Conservation (phyloP, 2,329 filamentous ascomycete species). For the Fusarium sp. region DNA sequence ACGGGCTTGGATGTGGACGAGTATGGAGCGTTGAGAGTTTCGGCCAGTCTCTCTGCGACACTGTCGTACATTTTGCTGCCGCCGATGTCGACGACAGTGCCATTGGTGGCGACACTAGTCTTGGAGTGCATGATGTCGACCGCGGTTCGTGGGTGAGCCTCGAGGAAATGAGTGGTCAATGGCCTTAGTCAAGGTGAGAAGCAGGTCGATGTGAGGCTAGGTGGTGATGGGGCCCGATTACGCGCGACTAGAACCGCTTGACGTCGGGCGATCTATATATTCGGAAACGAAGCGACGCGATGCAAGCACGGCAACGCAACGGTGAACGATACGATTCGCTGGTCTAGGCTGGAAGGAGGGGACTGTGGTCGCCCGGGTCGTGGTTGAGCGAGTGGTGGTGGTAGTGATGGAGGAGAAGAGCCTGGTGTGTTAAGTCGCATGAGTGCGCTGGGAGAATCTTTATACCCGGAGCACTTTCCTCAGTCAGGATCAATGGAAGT, state of each 20-base stretch:
- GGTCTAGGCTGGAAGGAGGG: neutral
- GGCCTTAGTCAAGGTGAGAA: neutral
- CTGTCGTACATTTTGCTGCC: conserved; percentile 49
- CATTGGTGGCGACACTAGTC: conserved; percentile 42
- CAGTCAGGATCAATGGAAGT: conserved; percentile 16
- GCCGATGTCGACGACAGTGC: conserved; percentile 54
- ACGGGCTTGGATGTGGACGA: conserved; percentile 42
- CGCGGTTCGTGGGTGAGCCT: conserved; percentile 2
- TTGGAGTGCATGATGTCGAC: conserved; percentile 24
- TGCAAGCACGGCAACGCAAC: conserved; percentile 13
- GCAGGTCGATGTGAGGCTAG: conserved; percentile 11
- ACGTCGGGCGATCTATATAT: conserved; percentile 4
- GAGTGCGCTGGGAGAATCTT: conserved; percentile 35
- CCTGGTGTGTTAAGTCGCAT: conserved; percentile 24
- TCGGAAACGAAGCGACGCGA: neutral
- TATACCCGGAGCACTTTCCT: conserved; percentile 35
- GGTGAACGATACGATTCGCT: conserved; percentile 5
- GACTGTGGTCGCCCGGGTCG: neutral
- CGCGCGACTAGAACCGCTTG: conserved; percentile 15
- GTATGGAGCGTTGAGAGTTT: conserved; percentile 41
- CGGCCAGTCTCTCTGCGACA: conserved; percentile 44
- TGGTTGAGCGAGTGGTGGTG: conserved; percentile 1
- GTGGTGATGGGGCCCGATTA: conserved; percentile 9
- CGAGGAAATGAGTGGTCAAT: conserved; percentile 7
- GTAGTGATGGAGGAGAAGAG: conserved; percentile 28